Base-by-base conservation (phyloP, 2,329 filamentous ascomycete species). In the Fusarium tanahbumbuense region DNA sequence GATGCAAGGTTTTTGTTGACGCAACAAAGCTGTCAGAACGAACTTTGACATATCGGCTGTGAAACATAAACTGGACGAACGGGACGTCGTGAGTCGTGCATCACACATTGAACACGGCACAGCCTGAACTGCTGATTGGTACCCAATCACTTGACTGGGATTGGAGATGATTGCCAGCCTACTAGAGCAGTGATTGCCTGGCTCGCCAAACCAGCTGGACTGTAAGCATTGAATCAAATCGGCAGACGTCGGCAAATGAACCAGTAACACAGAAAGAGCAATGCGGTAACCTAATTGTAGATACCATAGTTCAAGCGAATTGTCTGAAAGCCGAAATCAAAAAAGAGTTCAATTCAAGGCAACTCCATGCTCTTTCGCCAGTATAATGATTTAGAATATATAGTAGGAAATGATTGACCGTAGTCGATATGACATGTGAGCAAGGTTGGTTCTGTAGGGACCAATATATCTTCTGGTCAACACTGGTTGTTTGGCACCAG, bases 131-230 rank as follows among this genome's bases (percentile, higher is more conserved):
- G 20, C 30, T 64, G 23, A 32, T 25, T 37, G 52, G 41, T 52
- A 59, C 42, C 37, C 59, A 64, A 56, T 71, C 68, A 69, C 68
- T 71, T 60, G 68, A 62, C 46, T 56, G 23, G 23, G 46, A 40
- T 46, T 42, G 7, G 23, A 32, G 18, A 41, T 45, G 48, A 27
- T 25, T 52, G 42, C 60, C 42, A 54, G 60, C 50, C 45, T 50
- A 46, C 44, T 41, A 54, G 54, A 32, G 32, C 48, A 46, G 53
- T 62, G 68, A 58, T 54, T 66, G 16, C 42, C 53, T 60, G 56
- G 49, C 53, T 71, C 52, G 25, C 16, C 49, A 42, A 42, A 49
- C 48, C 22, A 27, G 13, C 22, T 40, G 41, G 45, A 41, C 46
- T 49, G 53, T 22, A 37, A 42, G 44, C 34, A 47, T 45, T 60